Evolutionary conservation across 768 basidiomycete species (phyloP), one percentile per base, ranked within the genome.

Genomic region (Atractiella rhizophila): DNA sequence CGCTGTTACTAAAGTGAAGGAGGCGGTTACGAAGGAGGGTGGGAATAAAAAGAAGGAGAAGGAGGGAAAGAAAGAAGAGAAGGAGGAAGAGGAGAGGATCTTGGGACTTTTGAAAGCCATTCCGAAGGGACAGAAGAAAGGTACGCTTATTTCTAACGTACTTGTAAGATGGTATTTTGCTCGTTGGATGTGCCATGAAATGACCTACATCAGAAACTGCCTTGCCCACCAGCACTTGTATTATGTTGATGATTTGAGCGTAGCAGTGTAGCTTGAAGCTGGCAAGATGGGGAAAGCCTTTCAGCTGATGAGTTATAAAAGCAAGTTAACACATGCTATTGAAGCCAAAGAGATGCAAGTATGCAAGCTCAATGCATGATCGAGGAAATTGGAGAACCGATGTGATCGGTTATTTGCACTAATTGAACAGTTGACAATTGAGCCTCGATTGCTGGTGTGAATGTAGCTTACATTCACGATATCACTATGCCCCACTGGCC

Each of bases 51-150:
- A 47, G 24, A 52, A 51, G 46, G 45, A 42, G 43, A 45, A 44
- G 13, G 44, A 48, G 27, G 42, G 31, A 20, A 48, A 48, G 39
- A 47, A 48, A 60, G 68, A 61, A 21, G 74, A 73, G 55, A 78
- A 80, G 60, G 66, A 71, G 52, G 71, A 71, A 58, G 72, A 70
- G 56, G 68, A 68, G 18, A 74, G 72, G 35, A 74, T 73, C 40
- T 64, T 64, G 1, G 64, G 65, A n/a, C 88, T 80, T 59, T 75
- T 88, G 45, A 85, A 91, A 61, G 72, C 68, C 3, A 91, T 85
- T 0, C 81, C 79, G 0, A 69, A 66, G 53, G 91, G 88, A 29
- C 68, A 88, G 56, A 96, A 94, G 67, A 96, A 96, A 63, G 83
- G 86, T 79, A 35, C 45, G 63, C 54, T 9, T 4, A 18, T 32